A percentile compares a stretch with the other conserved stretches of the same genome.
Evolutionary conservation across 306 rosid genomes (phyloP).

Genomic region (Dalbergia cochinchinensis): DNA sequence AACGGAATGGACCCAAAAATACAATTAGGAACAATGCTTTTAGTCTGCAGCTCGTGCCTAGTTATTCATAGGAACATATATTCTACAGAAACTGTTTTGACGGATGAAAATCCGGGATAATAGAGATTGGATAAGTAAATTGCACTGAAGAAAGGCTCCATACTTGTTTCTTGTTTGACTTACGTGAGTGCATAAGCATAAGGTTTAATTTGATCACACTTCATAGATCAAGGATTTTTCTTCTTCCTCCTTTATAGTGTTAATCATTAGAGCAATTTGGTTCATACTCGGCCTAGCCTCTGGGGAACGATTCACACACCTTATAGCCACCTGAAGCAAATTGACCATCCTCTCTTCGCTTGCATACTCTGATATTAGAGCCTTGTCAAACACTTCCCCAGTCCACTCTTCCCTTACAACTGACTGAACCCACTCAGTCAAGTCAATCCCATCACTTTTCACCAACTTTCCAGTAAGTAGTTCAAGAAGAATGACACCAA

Average conservation of each 20-base stretch:
- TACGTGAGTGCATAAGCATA: slow-evolving; percentile 12
- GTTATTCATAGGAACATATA: slow-evolving; percentile 29
- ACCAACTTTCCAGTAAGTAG: slow-evolving; percentile 81
- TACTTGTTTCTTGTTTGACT: not conserved
- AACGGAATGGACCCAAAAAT: not conserved
- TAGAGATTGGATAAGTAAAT: not conserved
- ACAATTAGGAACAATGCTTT: not conserved
- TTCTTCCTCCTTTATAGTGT: slow-evolving; percentile 76
- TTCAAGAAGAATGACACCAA: slow-evolving; percentile 84
- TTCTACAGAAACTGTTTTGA: slow-evolving; percentile 17
- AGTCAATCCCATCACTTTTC: slow-evolving; percentile 67
- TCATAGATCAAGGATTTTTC: slow-evolving; percentile 66
- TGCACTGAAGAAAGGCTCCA: not conserved
- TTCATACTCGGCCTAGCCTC: slow-evolving; percentile 77
- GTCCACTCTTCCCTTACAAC: slow-evolving; percentile 93
- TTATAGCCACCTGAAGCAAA: slow-evolving; percentile 83
- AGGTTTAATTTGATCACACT: slow-evolving; percentile 33
- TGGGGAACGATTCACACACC: slow-evolving; percentile 66
- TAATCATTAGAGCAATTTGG: slow-evolving; percentile 74
- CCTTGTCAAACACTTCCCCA: slow-evolving; percentile 80
- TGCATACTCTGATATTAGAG: slow-evolving; percentile 63
- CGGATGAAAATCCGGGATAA: not conserved
- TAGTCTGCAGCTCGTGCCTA: not conserved
- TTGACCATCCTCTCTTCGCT: slow-evolving; percentile 86
- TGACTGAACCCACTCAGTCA: slow-evolving; percentile 82